phyloP scores from a whole-genome alignment of 345 rosid genomes.

The Trapa incisa region DNA sequence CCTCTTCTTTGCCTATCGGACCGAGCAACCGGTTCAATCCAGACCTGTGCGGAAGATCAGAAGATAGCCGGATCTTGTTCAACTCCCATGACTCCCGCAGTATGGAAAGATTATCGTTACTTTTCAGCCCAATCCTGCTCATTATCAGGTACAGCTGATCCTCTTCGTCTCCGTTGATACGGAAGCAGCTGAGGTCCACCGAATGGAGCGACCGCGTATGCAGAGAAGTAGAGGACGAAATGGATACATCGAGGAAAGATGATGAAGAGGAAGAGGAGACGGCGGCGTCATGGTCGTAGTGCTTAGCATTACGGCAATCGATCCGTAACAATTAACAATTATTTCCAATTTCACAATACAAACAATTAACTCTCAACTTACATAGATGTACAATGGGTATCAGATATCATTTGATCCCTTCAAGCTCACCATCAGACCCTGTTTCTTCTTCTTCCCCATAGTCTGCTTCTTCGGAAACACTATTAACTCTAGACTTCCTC shows the following conservation, averaged over 20 bases:
- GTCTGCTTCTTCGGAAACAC: constrained; percentile 34
- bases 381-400: too few relatives aligned
- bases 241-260: background rate
- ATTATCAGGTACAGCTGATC: constrained; percentile 52
- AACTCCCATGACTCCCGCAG: constrained; percentile 57
- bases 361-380: too few relatives aligned
- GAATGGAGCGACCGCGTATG: constrained; percentile 57
- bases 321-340: constrained; percentile 10
- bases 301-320: constrained; percentile 62
- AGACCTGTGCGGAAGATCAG: constrained; percentile 39
- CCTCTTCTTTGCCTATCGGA: constrained; percentile 16
- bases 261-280: constrained; percentile 35
- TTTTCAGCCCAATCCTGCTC: constrained; percentile 43
- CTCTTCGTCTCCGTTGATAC: constrained; percentile 53
- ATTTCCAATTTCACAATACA: too few relatives aligned
- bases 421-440: constrained; percentile 27
- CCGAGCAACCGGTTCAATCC: constrained; percentile 24
- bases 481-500: constrained; percentile 37
- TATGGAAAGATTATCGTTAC: constrained; percentile 68
- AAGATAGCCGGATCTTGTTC: constrained; percentile 41
- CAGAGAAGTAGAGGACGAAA: constrained; percentile 10
- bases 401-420: too few relatives aligned
- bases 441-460: constrained; percentile 36
- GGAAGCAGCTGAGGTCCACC: constrained; percentile 52
- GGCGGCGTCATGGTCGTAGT: constrained; percentile 48